Evolutionary conservation across 2,329 filamentous ascomycete species (phyloP), one percentile per base, ranked within the genome.

Genomic region (Aureobasidium melanogenum): DNA sequence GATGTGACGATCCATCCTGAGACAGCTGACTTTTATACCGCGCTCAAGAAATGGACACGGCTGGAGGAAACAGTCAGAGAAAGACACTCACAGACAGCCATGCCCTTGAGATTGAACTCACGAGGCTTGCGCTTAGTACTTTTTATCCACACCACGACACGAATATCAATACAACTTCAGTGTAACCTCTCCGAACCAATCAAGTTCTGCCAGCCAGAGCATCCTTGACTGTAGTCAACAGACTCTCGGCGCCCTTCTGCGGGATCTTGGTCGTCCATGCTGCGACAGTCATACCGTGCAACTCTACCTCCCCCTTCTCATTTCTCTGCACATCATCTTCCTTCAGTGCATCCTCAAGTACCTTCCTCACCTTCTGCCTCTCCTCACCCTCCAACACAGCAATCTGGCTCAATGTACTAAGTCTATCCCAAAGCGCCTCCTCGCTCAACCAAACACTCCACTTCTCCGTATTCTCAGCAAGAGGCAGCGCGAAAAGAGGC

Each of bases 401-500:
- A 63, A 91, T 81, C 69, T 89, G 86, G 67, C 85, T 88, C 62
- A 90, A 73, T 14, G 87, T 91, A 51, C 77, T 77, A 63, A 86
- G 79, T 38, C 88, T 79, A 58, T 81, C 78, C 83, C 85, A 88
- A 52, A 89, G 73, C 59, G 77, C 80, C 54, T 88, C 81, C 62
- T 80, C 79, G 30, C 72, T 75, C 62, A 88, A 70, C 78, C 80
- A 83, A 0, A 82, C 79, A 24, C 80, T 82, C 77, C 85, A 88
- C 50, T 77, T 74, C 50, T 84, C 75, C 32, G 72, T 75, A 32
- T 82, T 76, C 68, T 86, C 81, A 10, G 80, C 80, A 7, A 89
- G 73, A 0, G 86, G 86, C 38, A 86, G 75, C 14, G 82, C 79
- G 69, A 90, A 90, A 32, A 85, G 69, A 30, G 80, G 77, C 63